Evolutionary conservation across 2,329 filamentous ascomycete species (phyloP), one percentile per base, ranked within the genome.

Genomic region (Verticillium zaregamsianum): DNA sequence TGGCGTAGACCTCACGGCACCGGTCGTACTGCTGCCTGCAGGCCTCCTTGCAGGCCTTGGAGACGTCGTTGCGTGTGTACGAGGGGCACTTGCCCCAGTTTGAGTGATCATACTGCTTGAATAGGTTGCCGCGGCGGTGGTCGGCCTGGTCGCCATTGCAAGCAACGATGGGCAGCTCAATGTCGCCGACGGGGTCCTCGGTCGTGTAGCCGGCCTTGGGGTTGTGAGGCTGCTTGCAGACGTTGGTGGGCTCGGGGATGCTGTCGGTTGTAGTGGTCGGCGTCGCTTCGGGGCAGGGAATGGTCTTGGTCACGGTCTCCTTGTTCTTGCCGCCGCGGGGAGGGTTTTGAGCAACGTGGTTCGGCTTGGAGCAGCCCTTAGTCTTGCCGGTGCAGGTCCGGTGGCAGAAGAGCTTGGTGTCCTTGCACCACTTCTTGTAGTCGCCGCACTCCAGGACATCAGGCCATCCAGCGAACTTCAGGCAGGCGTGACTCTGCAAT

Each of bases 191-290:
- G 2, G 81, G 78, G 59, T 77, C 87, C 37, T 88, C 85, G 2
- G 89, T 87, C 1, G 85, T 86, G 69, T 93, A 94, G 58, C 86
- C 87, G 66, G 82, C 84, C 70, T 82, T 81, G 66, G 84, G 82
- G 73, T 76, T 81, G 59, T 74, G 72, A 17, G 83, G 79, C 72
- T 85, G 81, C 35, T 70, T 74, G 78, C 83, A 86, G 68, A 86
- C 78, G 67, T 80, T 80, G 61, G 80, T 82, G 39, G 78, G 71
- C 2, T 82, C 80, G 59, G 79, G 74, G 59, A 79, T 76, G 54
- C 73, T 72, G 59, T 72, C 71, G 25, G 72, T 71, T 52, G 74
- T 74, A 8, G 71, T 66, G 31, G 68, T 66, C 54, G 70, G 68
- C 45, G 45, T 52, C n/a, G 45, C 45, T 20, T 52, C 45, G 15